Conservation (phyloP, 768 basidiomycete species). For the Suillus weaverae region DNA sequence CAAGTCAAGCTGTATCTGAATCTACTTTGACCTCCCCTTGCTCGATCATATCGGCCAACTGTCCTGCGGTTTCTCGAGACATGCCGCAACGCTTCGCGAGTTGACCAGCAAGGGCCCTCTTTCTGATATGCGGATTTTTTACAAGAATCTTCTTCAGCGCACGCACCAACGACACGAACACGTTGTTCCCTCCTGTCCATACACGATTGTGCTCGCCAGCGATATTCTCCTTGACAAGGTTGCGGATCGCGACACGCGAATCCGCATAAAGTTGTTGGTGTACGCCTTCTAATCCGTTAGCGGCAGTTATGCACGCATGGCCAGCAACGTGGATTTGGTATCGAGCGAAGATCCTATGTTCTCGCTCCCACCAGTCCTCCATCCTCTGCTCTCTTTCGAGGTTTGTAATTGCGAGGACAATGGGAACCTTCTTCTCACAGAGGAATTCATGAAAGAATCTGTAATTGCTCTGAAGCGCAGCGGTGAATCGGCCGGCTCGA, state of each 20-base stretch:
- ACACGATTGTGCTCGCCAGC: not conserved
- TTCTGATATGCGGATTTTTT: not conserved
- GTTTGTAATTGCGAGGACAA: constrained; percentile 39
- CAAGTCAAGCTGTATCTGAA: not conserved
- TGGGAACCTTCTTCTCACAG: constrained; percentile 30
- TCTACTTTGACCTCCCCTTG: constrained; percentile 6
- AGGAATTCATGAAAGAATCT: constrained; percentile 22
- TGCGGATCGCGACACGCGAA: not conserved
- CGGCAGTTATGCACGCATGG: constrained; percentile 3
- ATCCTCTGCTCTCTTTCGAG: constrained; percentile 31
- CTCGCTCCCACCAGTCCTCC: constrained; percentile 34
- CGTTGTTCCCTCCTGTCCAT: not conserved
- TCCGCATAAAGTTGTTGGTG: not conserved
- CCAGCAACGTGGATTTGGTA: not conserved
- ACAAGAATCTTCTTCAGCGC: not conserved
- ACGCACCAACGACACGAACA: not conserved
- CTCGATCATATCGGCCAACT: constrained; percentile 23
- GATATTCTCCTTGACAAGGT: not conserved
- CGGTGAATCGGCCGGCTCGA: not conserved
- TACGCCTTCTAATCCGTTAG: not conserved
- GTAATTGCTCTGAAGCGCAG: not conserved
- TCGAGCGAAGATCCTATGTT: not conserved
- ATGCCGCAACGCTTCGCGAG: constrained; percentile 8
- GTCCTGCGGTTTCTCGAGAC: constrained; percentile 25
- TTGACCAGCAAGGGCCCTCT: not conserved